Conservation (phyloP, 805 yeast genomes). For the Saccharomycodes ludwigii region DNA sequence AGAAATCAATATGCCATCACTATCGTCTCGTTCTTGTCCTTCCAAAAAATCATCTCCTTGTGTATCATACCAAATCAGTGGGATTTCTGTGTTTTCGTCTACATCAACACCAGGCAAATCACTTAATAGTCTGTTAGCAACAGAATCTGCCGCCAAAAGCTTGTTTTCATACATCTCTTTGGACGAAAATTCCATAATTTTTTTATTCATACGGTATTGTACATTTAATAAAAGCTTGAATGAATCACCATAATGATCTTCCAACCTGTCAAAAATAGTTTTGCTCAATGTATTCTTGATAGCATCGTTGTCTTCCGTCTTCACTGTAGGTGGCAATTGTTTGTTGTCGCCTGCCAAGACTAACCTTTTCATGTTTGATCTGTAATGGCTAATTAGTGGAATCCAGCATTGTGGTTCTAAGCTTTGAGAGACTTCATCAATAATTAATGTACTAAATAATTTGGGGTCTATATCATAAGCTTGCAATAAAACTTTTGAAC, state of each 20-base stretch:
- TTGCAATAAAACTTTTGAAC: slow-evolving; percentile 53
- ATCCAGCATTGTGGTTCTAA: slow-evolving; percentile 96
- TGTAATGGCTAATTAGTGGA: slow-evolving; percentile 59
- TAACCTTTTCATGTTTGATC: slow-evolving; percentile 36
- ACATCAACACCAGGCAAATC: slow-evolving; percentile 32
- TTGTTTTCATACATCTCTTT: slow-evolving; percentile 47
- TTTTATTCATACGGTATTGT: slow-evolving; percentile 80
- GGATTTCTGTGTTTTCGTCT: slow-evolving; percentile 43
- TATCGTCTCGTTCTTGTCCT: slow-evolving; percentile 27
- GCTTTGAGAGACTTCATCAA: slow-evolving; percentile 92
- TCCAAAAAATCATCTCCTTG: slow-evolving; percentile 82
- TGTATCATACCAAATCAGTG: slow-evolving; percentile 80
- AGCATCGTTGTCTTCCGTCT: slow-evolving; percentile 33
- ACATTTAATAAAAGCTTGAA: slow-evolving; percentile 51
- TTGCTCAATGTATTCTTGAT: slow-evolving; percentile 37
- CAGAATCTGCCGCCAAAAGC: slow-evolving; percentile 50
- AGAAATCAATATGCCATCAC: slow-evolving; percentile 18
- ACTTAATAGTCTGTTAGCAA: slow-evolving; percentile 34
- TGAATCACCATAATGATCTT: slow-evolving; percentile 32
- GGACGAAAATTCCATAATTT: slow-evolving; percentile 73
- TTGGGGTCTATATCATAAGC: slow-evolving; percentile 28
- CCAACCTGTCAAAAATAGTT: slow-evolving; percentile 74
- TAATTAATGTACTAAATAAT: slow-evolving; percentile 68
- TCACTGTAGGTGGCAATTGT: slow-evolving; percentile 86
- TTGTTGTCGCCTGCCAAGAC: slow-evolving; percentile 88